Evolutionary conservation across 116 monocot species (phyloP).

Genomic region (Iris pallida): DNA sequence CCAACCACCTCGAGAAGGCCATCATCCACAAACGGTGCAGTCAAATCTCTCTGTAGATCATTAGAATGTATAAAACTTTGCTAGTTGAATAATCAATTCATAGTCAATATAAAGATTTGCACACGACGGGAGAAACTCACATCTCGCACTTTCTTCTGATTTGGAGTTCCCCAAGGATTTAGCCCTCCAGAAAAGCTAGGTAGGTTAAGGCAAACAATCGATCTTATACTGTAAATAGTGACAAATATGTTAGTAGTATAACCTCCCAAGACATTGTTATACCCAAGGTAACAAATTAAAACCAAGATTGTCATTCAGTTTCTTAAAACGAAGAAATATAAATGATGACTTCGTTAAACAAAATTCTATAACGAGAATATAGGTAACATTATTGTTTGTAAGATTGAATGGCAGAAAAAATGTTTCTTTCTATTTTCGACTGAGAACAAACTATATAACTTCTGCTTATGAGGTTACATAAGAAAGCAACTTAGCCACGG

Average conservation of each 20-base stretch:
- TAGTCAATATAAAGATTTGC: not conserved
- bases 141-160: slow-evolving; percentile 44
- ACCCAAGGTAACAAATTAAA: not conserved
- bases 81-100: not conserved
- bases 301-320: too few species aligned
- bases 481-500: too few species aligned
- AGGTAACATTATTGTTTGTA: too few species aligned
- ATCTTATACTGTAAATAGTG: slow-evolving; percentile 62
- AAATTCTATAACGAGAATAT: too few species aligned
- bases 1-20: slow-evolving; percentile 90
- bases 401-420: too few species aligned
- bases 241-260: not conserved
- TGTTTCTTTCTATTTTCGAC: too few species aligned
- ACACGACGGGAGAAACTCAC: slow-evolving; percentile 36
- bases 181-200: slow-evolving; percentile 98
- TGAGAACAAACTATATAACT: too few species aligned
- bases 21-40: slow-evolving; percentile 77
- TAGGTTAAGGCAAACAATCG: slow-evolving; percentile 89
- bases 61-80: not conserved
- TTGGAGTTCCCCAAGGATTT: slow-evolving; percentile 96
- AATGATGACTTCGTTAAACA: too few species aligned
- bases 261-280: too few species aligned
- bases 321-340: too few species aligned
- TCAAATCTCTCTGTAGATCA: slow-evolving; percentile 57
- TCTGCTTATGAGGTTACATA: too few species aligned